Conservation (phyloP, 768 basidiomycete genomes). For the Mycena vitilis region DNA sequence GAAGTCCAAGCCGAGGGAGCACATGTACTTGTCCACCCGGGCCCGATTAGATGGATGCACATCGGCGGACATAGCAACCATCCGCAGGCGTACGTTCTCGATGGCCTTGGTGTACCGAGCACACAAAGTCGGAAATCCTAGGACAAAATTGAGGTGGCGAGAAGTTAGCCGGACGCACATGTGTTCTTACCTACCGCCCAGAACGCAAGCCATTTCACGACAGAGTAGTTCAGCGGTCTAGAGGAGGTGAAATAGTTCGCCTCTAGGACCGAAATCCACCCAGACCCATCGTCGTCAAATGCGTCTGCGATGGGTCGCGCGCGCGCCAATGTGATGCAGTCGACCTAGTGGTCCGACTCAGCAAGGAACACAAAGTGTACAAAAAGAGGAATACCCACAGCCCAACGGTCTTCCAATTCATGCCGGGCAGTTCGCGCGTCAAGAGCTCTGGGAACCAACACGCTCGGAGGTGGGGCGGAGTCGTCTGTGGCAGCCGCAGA, state of each 20-base stretch:
- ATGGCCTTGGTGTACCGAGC: slow-evolving; percentile 10
- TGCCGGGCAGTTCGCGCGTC: neutral
- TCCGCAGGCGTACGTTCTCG: neutral
- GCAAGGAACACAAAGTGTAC: neutral
- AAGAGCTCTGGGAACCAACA: neutral
- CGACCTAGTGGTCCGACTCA: slow-evolving; percentile 9
- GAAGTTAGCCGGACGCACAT: neutral
- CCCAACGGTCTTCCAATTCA: slow-evolving; percentile 50
- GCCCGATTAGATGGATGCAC: slow-evolving; percentile 17
- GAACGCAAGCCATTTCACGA: slow-evolving; percentile 16
- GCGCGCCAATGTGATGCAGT: slow-evolving; percentile 53
- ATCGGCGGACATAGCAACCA: neutral
- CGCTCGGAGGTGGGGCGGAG: neutral
- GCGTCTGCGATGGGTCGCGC: slow-evolving; percentile 51
- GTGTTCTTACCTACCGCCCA: slow-evolving; percentile 11
- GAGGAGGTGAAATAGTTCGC: slow-evolving; percentile 18
- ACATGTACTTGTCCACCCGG: slow-evolving; percentile 11
- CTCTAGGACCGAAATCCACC: slow-evolving; percentile 12
- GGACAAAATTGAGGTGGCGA: neutral
- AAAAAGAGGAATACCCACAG: slow-evolving; percentile 34
- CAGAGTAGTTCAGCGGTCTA: slow-evolving; percentile 3
- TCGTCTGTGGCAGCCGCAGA: slow-evolving; percentile 19
- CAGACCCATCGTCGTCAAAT: slow-evolving; percentile 19
- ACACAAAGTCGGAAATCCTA: slow-evolving; percentile 7
- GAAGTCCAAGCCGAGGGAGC: neutral